Evolutionary conservation across 176 grass and related monocot genomes (phyloP).

Genomic region (Thalia dealbata): DNA sequence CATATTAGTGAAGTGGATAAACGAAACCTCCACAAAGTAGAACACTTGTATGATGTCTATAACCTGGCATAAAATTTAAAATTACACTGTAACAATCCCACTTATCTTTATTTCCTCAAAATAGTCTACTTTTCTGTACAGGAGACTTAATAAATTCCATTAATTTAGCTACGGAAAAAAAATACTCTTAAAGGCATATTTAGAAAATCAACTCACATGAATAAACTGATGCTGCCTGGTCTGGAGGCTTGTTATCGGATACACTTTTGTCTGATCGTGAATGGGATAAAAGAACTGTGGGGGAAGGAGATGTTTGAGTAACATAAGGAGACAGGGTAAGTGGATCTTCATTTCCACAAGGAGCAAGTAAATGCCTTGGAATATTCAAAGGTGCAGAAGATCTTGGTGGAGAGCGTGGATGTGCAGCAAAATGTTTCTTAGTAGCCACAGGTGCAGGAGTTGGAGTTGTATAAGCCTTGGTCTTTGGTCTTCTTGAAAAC

Average conservation of each 20-base stretch:
- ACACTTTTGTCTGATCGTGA: conserved; percentile 26
- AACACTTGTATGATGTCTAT: background rate
- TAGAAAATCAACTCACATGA: conserved; percentile 40
- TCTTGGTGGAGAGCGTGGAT: conserved; percentile 19
- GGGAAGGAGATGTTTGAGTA: conserved; percentile 23
- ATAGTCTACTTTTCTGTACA: background rate
- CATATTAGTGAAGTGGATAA: too few species aligned
- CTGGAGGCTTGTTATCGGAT: conserved; percentile 10
- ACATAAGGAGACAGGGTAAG: conserved; percentile 19
- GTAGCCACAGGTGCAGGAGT: conserved; percentile 28
- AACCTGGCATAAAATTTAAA: background rate
- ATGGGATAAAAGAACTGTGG: conserved; percentile 27
- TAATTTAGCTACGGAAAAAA: background rate
- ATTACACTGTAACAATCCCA: background rate
- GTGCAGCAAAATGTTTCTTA: conserved; percentile 31
- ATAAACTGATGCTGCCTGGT: conserved; percentile 26
- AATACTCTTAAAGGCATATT: background rate
- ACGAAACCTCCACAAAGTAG: too few species aligned
- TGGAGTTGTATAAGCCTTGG: conserved; percentile 10
- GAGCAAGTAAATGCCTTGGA: conserved; percentile 24
- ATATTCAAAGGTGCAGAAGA: conserved; percentile 11
- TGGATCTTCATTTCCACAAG: conserved; percentile 25
- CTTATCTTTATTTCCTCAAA: background rate
- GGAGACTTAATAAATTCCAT: too few species aligned
- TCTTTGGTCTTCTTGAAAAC: background rate